These are phyloP conservation scores for Clitopilus passeckerianus DNA, from an alignment of 768 basidiomycete species.

Conservation along the genomic window DNA sequence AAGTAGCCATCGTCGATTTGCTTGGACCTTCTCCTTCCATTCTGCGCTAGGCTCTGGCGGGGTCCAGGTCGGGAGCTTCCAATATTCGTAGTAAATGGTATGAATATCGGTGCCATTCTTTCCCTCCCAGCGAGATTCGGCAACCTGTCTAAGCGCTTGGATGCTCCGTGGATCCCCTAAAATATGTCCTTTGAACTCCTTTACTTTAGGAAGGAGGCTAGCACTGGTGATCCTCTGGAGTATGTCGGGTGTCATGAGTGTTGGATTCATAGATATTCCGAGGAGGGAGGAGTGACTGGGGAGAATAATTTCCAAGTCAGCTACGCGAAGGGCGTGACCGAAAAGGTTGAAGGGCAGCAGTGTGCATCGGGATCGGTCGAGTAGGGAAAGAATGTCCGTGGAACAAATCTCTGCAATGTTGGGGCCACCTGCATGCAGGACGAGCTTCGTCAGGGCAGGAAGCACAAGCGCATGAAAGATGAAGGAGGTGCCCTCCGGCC, in stretches of 20 bases:
- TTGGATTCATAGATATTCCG: neutral
- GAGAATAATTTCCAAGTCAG: neutral
- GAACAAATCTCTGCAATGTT: neutral
- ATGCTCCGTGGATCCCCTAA: neutral
- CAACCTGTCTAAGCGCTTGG: neutral
- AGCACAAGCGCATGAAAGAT: neutral
- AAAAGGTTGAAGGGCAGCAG: neutral
- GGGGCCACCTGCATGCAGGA: neutral
- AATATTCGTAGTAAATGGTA: neutral
- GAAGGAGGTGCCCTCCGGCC: neutral
- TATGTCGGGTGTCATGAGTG: neutral
- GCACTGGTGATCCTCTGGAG: neutral
- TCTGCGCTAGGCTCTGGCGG: neutral
- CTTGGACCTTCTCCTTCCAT: neutral
- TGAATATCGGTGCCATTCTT: neutral
- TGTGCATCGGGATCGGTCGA: neutral
- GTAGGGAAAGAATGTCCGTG: neutral
- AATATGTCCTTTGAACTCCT: neutral
- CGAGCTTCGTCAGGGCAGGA: no score
- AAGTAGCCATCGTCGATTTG: no score
- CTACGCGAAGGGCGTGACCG: neutral
- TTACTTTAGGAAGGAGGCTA: neutral
- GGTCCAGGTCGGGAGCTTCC: neutral
- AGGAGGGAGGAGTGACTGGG: neutral
- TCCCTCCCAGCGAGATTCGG: neutral